A percentile compares a stretch with the other conserved stretches of the same genome.
Evolutionary conservation across 768 basidiomycete species (phyloP).

Genomic region (Lactarius sanguifluus): DNA sequence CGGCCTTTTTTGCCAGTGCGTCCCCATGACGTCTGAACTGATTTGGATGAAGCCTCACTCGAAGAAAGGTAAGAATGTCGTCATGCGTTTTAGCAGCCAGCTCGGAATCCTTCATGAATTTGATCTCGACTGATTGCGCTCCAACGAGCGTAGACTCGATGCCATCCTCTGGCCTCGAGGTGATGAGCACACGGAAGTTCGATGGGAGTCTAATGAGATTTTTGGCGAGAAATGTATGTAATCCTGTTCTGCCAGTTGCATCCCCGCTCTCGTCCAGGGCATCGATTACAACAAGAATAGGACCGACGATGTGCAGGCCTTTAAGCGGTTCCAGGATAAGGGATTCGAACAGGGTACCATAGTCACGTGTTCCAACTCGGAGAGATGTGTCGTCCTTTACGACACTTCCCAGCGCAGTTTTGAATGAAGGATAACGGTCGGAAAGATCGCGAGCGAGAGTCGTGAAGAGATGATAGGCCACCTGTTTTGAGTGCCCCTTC

Average conservation of each 20-base stretch:
- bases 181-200: slow-evolving; percentile 6
- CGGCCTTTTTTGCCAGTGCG: background rate
- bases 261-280: slow-evolving; percentile 3
- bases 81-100: background rate
- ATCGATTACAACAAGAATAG: slow-evolving; percentile 5
- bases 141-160: background rate
- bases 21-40: background rate
- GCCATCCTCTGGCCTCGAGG: background rate
- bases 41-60: background rate
- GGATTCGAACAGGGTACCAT: background rate
- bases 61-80: background rate
- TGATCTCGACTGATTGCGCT: background rate
- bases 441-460: background rate
- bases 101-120: background rate
- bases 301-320: background rate
- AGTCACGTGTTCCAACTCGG: background rate
- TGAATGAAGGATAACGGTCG: background rate
- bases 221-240: background rate
- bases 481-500: background rate
- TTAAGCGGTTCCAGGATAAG: background rate
- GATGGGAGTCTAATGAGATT: background rate
- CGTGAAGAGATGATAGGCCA: background rate
- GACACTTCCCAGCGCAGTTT: background rate
- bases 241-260: background rate
- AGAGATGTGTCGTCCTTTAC: background rate